Base-by-base conservation (phyloP, 1,139 yeast species). In the Kodamaea arcana region DNA sequence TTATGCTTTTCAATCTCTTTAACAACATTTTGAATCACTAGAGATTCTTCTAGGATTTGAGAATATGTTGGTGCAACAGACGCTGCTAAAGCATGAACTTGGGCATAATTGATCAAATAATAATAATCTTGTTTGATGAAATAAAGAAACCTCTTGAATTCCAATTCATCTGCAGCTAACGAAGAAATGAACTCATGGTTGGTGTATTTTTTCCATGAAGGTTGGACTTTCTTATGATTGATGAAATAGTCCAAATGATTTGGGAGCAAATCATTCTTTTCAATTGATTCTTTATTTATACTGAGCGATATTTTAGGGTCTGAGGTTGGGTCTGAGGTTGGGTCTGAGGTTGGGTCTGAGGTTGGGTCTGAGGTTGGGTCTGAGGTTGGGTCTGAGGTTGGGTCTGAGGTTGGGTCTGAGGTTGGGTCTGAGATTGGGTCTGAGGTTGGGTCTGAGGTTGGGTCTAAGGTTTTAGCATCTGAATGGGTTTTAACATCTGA, bases 81-180 rank as follows among this genome's bases (percentile, higher is more conserved):
- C 1, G 81, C 81, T 1, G 88, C 80, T 21, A 78, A 56, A 4
- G 79, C 77, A 47, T 83, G 87, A 14, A 84, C 71, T 38, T 77
- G 75, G 0, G 86, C 84, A 51, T 84, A 85, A 43, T 78, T 82
- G 17, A 77, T 59, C 39, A 86, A 62, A 48, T 84, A 85, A 29
- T 76, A 69, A 55, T 79, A 83, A 53, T 86, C 94, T 52, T 86
- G 95, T 43, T 72, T 72, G 42, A 84, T 62, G 47, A 69, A 86
- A 47, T 74, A 72, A 30, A 71, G 59, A 54, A 84, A 84, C 31
- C 68, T 65, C 8, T 62, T 58, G 27, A 66, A 57, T 1, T 75
- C 71, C 24, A 86, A 61, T 2, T 70, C 52, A 31, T 78, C 77
- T 18, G 62, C 52, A 1, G 84, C 83, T 21, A 83, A 51, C 30